phyloP scores from a whole-genome alignment of 306 rosid species.

The Gillenia trifoliata region DNA sequence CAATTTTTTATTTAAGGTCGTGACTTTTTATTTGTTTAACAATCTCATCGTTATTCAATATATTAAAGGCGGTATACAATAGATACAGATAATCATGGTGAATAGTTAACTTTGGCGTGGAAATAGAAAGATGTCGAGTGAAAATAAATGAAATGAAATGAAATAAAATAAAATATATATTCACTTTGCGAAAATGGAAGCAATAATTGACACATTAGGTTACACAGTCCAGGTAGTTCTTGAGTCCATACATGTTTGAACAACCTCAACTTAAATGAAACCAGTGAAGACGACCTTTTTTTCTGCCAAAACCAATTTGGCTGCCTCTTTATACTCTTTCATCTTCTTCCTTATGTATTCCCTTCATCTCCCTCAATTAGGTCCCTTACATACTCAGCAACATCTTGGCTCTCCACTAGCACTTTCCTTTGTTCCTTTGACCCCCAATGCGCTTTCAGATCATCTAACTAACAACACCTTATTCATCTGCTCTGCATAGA shows the following conservation, averaged over 20 bases:
- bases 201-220: background rate
- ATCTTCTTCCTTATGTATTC: background rate
- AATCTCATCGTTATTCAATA: too few relatives aligned
- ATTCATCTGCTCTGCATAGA: constrained; percentile 14
- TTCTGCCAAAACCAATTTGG: background rate
- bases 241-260: background rate
- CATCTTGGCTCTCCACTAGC: constrained; percentile 1
- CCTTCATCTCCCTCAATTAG: constrained; percentile 17
- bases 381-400: background rate
- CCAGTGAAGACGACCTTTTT: constrained; percentile 3
- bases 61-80: too few relatives aligned
- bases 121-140: too few relatives aligned
- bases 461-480: background rate
- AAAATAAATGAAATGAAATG: too few relatives aligned
- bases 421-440: constrained; percentile 4
- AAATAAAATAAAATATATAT: too few relatives aligned
- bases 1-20: too few relatives aligned
- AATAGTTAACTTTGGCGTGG: too few relatives aligned
- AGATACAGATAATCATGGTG: too few relatives aligned
- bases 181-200: too few relatives aligned
- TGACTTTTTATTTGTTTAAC: too few relatives aligned
- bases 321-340: background rate
- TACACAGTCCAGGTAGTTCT: background rate
- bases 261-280: too few relatives aligned
- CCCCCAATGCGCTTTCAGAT: constrained; percentile 10